Conservation (phyloP, 2,329 filamentous ascomycete species). For the Xylariaceae sp. region DNA sequence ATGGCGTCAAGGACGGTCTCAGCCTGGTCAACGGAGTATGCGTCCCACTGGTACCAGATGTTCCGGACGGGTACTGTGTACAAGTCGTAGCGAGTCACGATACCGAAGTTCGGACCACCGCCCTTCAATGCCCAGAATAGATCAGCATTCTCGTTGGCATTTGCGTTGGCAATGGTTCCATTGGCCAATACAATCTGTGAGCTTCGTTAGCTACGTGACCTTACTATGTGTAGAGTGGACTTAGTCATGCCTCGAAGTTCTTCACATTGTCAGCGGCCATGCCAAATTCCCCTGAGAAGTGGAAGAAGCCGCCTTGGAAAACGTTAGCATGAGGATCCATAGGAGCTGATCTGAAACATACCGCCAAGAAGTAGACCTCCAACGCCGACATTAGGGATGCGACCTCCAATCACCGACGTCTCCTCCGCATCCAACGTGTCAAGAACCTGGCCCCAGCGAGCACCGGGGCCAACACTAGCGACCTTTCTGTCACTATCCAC, state of each 20-base stretch:
- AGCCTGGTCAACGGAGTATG: not conserved
- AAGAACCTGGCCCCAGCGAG: constrained; percentile 23
- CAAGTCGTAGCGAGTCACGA: constrained; percentile 35
- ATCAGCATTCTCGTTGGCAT: constrained; percentile 33
- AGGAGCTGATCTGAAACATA: not conserved
- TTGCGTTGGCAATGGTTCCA: constrained; percentile 40
- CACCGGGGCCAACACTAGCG: constrained; percentile 30
- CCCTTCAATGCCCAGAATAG: constrained; percentile 46
- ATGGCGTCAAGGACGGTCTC: not conserved
- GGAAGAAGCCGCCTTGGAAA: constrained; percentile 21
- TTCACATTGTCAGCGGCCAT: constrained; percentile 41
- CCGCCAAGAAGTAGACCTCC: constrained; percentile 31
- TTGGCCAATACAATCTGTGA: constrained; percentile 40
- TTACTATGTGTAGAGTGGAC: not conserved
- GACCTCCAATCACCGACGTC: constrained; percentile 20
- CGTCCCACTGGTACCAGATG: not conserved
- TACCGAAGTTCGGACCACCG: constrained; percentile 44
- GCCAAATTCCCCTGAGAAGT: constrained; percentile 29
- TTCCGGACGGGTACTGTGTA: constrained; percentile 20
- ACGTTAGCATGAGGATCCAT: not conserved
- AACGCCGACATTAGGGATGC: constrained; percentile 24
- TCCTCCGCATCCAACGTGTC: constrained; percentile 5
- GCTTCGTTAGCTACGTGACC: not conserved
- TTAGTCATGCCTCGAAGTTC: constrained; percentile 31
- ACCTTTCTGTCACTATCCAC: constrained; percentile 19